Conservation (phyloP, 208 protist species). For the Leishmania mexicana region DNA sequence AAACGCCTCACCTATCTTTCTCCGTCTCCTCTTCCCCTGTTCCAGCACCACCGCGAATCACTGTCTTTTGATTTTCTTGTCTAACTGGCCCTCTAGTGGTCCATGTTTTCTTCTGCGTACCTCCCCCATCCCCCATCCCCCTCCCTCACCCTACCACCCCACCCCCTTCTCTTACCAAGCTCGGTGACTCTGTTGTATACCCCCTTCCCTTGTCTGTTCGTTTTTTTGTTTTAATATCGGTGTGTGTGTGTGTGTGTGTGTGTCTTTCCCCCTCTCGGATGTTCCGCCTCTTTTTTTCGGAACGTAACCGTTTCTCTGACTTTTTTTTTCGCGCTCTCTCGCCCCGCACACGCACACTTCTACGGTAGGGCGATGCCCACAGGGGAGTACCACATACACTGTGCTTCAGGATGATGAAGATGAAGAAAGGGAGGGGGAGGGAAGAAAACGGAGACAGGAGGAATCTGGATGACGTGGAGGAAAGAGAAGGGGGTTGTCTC, state of each 20-base stretch:
- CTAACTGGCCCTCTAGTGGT: background rate
- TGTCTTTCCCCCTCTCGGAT: background rate
- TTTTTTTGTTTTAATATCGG: background rate
- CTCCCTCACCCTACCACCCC: background rate
- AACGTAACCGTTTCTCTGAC: background rate
- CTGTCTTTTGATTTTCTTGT: background rate
- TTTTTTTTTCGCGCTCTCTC: too few species aligned
- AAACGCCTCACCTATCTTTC: background rate
- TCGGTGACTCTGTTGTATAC: background rate
- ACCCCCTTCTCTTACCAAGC: background rate
- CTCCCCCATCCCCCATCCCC: background rate
- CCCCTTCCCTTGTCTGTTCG: background rate
- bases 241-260: too few species aligned
- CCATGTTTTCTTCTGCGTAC: background rate
- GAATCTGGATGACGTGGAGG: background rate
- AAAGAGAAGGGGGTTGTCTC: background rate
- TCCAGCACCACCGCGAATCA: background rate
- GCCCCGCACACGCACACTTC: too few species aligned
- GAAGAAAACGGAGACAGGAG: background rate
- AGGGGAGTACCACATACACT: background rate
- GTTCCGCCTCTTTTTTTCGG: background rate
- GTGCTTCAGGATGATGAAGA: background rate
- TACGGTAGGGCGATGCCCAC: background rate
- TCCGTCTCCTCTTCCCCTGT: constrained; percentile 3
- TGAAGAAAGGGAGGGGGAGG: background rate